Evolutionary conservation across 169 alveolate species (phyloP).

Genomic region (Neospora caninum): DNA sequence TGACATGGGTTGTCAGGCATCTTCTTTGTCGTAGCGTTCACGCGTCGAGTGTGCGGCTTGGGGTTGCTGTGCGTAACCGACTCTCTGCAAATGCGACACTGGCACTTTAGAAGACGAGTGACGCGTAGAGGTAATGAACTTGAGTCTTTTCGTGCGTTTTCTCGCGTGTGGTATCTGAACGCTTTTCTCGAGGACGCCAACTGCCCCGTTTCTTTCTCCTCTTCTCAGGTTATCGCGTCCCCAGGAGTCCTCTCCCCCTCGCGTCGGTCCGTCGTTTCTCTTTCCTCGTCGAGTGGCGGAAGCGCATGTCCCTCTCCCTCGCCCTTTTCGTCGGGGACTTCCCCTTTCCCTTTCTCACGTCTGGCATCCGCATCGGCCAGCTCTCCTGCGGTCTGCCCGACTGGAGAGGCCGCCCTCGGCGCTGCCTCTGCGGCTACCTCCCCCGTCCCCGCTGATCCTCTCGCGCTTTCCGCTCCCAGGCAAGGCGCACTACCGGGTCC

Average conservation of each 20-base stretch:
- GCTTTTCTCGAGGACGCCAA: too few relatives aligned
- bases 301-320: not conserved
- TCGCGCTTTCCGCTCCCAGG: not conserved
- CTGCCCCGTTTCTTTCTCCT: not conserved
- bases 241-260: not conserved
- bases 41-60: not conserved
- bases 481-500: not conserved
- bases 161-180: too few relatives aligned
- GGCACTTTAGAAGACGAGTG: too few relatives aligned
- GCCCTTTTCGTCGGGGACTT: not conserved
- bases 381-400: not conserved
- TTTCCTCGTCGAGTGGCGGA: not conserved
- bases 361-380: not conserved
- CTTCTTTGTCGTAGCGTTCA: not conserved
- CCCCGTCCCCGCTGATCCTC: not conserved
- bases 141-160: too few relatives aligned
- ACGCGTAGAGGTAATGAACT: too few relatives aligned
- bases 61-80: too few relatives aligned
- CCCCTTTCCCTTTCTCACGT: not conserved
- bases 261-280: not conserved
- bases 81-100: too few relatives aligned
- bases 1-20: not conserved
- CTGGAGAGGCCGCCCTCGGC: not conserved
- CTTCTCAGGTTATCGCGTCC: conserved; percentile 10
- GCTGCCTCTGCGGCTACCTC: not conserved